Evolutionary conservation across 306 rosid genomes (phyloP), one percentile per base, ranked within the genome.

Genomic region (Rubus idaeus): DNA sequence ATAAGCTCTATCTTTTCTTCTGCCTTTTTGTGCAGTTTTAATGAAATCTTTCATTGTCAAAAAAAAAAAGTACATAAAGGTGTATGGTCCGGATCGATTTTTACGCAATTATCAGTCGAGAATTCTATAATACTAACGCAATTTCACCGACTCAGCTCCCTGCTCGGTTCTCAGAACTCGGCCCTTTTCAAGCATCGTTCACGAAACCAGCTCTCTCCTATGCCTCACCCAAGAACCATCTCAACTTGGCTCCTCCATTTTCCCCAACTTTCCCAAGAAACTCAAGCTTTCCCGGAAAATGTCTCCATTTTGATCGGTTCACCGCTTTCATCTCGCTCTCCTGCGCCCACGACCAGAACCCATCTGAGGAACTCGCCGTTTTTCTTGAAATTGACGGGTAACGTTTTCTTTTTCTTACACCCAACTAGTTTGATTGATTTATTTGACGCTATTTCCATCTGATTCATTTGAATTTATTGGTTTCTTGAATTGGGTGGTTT

Each of bases 351-450:
- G 6, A 55, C 69, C 51, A 62, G 73, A 57, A 69, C 60, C 6
- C 91, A 5, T 75, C 97, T 47, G 83, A 23, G 75, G 75, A 89
- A 74, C 80, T 90, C 52, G 97, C 92, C 5, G 85, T 95, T 75
- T 91, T 95, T 82, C 97, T 95, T 75, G 97, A 95, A 87, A 88
- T 95, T 56, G 94, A 95, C 42, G 97, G 97, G 97, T 95, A 53
- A 80, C 61, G 11, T 57, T 66, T 72, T 39, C 41, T 61, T 57
- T 66, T 72, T 39, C 41, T 61, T 17, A 17, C 61, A 5, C 61
- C 40, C 16, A 13, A 23, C 20, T 68, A 45, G 57, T 30, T 70
- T 41, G 18, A 7, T 74, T 60, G 49, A 26, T 68, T 45, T 3
- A 10, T 35, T 5, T 30, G 35, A 30, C 35, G 2, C 35, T 30